A percentile compares a stretch with the other conserved stretches of the same genome.
phyloP scores from a whole-genome alignment of 129 eudicot species.

The Escallonia rubra region DNA sequence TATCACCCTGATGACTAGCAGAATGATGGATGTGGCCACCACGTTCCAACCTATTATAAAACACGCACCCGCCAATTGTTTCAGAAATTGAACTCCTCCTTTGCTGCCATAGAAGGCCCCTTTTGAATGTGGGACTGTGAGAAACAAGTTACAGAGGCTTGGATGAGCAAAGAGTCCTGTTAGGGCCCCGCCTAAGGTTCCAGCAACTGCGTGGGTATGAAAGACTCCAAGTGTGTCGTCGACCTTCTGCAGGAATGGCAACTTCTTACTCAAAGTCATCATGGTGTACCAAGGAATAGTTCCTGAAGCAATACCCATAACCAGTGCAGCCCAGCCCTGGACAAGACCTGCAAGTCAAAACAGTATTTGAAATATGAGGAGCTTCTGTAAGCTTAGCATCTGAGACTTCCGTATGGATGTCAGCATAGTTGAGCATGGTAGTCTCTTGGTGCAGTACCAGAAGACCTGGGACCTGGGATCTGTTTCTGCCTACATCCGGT shows the following conservation, averaged over 20 bases:
- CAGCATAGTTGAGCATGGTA: too few species aligned
- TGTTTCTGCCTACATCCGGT: too few species aligned
- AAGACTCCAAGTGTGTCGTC: slow-evolving; percentile 17
- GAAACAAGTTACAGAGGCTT: slow-evolving; percentile 8
- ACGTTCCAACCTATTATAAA: slow-evolving; percentile 16
- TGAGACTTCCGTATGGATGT: too few species aligned
- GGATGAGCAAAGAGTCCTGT: slow-evolving; percentile 18
- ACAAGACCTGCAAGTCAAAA: slow-evolving; percentile 6
- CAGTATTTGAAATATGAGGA: background rate
- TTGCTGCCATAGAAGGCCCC: slow-evolving; percentile 11
- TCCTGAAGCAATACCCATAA: slow-evolving; percentile 14
- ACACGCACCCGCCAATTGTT: slow-evolving; percentile 12
- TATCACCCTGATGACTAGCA: slow-evolving; percentile 3
- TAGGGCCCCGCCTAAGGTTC: slow-evolving; percentile 15
- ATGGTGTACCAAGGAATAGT: slow-evolving; percentile 18
- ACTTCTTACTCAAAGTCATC: slow-evolving; percentile 17
- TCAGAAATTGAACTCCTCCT: slow-evolving; percentile 13
- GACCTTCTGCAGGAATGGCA: slow-evolving; percentile 7
- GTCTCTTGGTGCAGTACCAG: too few species aligned
- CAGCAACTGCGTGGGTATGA: slow-evolving; percentile 17
- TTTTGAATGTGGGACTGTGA: slow-evolving; percentile 5
- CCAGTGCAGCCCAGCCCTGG: slow-evolving; percentile 16
- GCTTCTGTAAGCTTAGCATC: background rate
- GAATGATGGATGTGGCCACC: slow-evolving; percentile 12
- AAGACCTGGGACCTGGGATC: too few species aligned